Percentiles rank a stretch among this genome's conserved stretches.
These are phyloP conservation scores for Fusarium guadeloupense DNA, from an alignment of 2,329 filamentous ascomycete genomes.

Conservation along the genomic window DNA sequence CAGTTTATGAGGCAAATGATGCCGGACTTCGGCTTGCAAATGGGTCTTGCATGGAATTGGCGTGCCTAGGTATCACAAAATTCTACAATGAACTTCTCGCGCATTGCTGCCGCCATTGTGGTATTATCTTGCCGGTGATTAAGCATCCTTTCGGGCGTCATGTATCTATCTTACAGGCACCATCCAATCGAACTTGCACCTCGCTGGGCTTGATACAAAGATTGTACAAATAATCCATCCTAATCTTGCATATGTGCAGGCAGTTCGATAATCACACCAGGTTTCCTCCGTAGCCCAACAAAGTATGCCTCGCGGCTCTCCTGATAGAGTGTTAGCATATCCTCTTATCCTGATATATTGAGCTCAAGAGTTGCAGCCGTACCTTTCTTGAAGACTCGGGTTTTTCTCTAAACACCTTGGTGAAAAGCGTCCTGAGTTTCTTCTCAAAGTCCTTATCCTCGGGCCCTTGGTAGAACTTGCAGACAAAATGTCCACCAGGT, in stretches of 20 bases:
- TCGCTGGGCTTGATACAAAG: neutral
- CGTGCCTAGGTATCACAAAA: slow-evolving; percentile 59
- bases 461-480: slow-evolving; percentile 94
- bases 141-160: neutral
- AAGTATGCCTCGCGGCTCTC: slow-evolving; percentile 81
- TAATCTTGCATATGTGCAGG: slow-evolving; percentile 2
- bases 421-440: slow-evolving; percentile 79
- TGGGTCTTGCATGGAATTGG: slow-evolving; percentile 55
- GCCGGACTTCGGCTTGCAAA: slow-evolving; percentile 46
- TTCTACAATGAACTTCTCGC: slow-evolving; percentile 47
- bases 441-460: slow-evolving; percentile 85
- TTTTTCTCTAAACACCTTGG: slow-evolving; percentile 85
- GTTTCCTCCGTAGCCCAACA: slow-evolving; percentile 77
- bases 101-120: slow-evolving; percentile 38
- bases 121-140: slow-evolving; percentile 30
- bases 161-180: neutral
- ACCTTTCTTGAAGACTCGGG: slow-evolving; percentile 90
- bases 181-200: neutral
- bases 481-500: slow-evolving; percentile 87
- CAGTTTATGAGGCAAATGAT: slow-evolving; percentile 44
- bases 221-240: neutral
- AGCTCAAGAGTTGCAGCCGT: slow-evolving; percentile 29
- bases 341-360: neutral
- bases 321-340: slow-evolving; percentile 35
- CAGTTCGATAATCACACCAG: slow-evolving; percentile 44